A percentile compares a stretch with the other conserved stretches of the same genome.
Evolutionary conservation across 768 basidiomycete species (phyloP).

Genomic region (Auricularia sp.): DNA sequence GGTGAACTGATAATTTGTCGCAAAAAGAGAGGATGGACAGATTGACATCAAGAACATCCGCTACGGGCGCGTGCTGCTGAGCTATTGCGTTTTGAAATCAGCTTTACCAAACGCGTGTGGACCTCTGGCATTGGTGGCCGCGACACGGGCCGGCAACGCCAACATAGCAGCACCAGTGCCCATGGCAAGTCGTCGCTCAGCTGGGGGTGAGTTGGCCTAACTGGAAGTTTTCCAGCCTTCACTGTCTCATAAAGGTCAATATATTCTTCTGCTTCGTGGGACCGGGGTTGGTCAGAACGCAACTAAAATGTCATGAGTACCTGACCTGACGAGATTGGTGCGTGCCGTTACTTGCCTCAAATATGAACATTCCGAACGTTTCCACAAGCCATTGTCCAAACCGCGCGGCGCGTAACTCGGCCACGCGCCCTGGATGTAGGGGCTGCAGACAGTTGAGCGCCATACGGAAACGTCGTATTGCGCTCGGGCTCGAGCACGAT

Average conservation of each 20-base stretch:
- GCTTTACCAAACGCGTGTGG: too few species aligned
- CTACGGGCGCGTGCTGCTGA: too few species aligned
- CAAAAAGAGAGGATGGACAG: too few species aligned
- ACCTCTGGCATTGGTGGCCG: too few species aligned
- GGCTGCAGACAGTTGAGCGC: not conserved
- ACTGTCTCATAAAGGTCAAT: not conserved
- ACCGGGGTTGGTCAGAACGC: not conserved
- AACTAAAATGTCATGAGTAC: not conserved
- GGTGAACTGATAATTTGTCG: too few species aligned
- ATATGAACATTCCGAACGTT: not conserved
- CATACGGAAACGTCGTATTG: not conserved
- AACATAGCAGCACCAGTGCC: not conserved
- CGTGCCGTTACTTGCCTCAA: not conserved
- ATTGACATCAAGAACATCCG: too few species aligned
- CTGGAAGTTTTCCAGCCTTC: not conserved
- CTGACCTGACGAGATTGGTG: not conserved
- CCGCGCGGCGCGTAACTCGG: not conserved
- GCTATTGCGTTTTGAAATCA: too few species aligned
- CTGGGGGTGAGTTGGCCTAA: not conserved
- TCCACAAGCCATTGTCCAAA: not conserved
- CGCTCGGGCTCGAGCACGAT: not conserved
- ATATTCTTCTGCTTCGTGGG: not conserved
- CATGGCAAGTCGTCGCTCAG: not conserved
- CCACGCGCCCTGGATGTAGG: not conserved
- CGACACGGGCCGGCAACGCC: not conserved